Evolutionary conservation across 495 filamentous ascomycete genomes (phyloP).

Genomic region (Neurospora pannonica): DNA sequence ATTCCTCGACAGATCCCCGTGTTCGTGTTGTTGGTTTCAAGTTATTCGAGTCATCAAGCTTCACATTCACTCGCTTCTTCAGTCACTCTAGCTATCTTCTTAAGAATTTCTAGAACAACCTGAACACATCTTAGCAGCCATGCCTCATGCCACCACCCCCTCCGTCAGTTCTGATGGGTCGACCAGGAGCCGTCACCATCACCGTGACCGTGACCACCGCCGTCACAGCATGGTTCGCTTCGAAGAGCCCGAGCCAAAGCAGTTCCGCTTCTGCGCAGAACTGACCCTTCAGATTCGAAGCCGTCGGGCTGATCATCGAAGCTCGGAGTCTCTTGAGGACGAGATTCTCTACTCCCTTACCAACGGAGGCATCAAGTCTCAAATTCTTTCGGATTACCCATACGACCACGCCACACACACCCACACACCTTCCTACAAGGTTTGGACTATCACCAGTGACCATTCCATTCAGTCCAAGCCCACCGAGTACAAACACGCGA

Average conservation of each 20-base stretch:
- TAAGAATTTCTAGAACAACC: background rate
- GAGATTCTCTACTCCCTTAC: slow-evolving; percentile 15
- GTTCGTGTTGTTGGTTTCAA: background rate
- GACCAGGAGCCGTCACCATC: background rate
- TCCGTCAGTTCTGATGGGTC: background rate
- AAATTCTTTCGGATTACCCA: slow-evolving; percentile 1
- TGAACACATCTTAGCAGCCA: background rate
- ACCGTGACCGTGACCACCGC: background rate
- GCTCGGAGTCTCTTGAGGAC: slow-evolving; percentile 6
- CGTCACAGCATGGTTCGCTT: background rate
- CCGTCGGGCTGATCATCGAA: slow-evolving; percentile 14
- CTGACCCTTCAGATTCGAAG: slow-evolving; percentile 19
- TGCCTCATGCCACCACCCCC: background rate
- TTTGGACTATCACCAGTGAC: slow-evolving; percentile 18
- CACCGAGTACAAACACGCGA: slow-evolving; percentile 16
- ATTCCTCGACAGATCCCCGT: background rate
- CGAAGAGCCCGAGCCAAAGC: background rate
- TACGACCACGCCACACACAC: background rate
- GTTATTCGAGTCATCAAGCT: background rate
- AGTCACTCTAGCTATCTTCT: background rate
- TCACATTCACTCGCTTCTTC: background rate
- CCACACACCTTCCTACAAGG: slow-evolving; percentile 1
- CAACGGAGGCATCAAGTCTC: slow-evolving; percentile 8
- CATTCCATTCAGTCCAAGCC: slow-evolving; percentile 11
- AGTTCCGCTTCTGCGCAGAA: slow-evolving; percentile 22